Base-by-base conservation (phyloP, 2,329 filamentous ascomycete genomes). In the Paramyrothecium sp. region DNA sequence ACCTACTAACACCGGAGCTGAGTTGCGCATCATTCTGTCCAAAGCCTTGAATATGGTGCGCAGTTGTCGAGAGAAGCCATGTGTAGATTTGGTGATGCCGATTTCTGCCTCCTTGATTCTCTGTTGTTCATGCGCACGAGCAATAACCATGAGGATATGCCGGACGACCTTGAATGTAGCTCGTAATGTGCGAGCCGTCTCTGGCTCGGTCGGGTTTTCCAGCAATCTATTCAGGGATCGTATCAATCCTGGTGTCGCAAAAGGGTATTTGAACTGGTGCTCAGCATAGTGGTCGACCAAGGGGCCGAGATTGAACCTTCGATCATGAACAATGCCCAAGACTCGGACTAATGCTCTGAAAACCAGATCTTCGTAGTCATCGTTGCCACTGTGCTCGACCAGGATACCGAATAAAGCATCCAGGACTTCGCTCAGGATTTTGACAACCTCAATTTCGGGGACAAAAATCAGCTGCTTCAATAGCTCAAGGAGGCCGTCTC, bases 361-460 rank as follows among this genome's bases (percentile, higher is more conserved):
- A 2, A 97, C 88, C 17, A 97, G 76, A 67, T 98, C 94, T 68
- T 98, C 95, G 61, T 92, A 93, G 68, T 96, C 91, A 62, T 96
- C 91, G 62, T 92, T 92, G 11, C 91, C 92, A n/a, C 91, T 87
- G 67, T 96, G 89, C 65, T 97, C 92, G 30, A 96, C 91, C 26
- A 98, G 79, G 26, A 97, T 92, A 7, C 91, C 89, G 69, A 99
- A 99, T 1, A 99, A 83, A 0, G 92, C 87, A 71, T 97, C 91
- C 54, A 99, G 89, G 1, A 98, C 92, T 65, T 96, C 90, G 61
- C 85, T 89, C 8, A 98, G 78, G 47, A 98, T 83, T 77, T 98
- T 99, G 60, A 99, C 95, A 34, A 99, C 91, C 74, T 99, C 96
- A 56, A 98, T 97, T 71, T 99, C 95, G 0, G 95, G 91, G 1